Evolutionary conservation across 768 basidiomycete genomes (phyloP).

Genomic region (Thelephora ganbajun): DNA sequence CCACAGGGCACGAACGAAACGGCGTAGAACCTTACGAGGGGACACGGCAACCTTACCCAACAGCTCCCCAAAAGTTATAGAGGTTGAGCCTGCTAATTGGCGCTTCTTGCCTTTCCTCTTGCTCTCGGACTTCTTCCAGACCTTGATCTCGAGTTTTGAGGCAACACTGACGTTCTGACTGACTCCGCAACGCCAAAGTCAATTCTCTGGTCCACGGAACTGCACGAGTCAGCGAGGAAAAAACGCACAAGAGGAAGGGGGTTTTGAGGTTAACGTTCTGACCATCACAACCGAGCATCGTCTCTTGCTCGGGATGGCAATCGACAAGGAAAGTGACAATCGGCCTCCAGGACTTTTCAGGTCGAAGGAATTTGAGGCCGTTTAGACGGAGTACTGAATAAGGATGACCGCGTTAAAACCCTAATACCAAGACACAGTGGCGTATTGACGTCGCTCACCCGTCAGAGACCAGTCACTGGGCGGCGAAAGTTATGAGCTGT

Average conservation of each 20-base stretch:
- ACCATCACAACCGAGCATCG: slow-evolving; percentile 49
- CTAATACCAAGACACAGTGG: too few species aligned
- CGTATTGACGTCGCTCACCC: too few species aligned
- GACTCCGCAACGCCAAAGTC: not conserved
- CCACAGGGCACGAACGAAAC: not conserved
- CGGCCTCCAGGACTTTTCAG: slow-evolving; percentile 55
- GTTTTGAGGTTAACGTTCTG: slow-evolving; percentile 56
- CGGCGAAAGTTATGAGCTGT: too few species aligned
- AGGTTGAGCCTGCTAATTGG: slow-evolving; percentile 36
- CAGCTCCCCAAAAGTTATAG: slow-evolving; percentile 39
- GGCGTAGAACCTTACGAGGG: not conserved
- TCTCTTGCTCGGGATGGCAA: slow-evolving; percentile 37
- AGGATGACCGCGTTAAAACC: too few species aligned
- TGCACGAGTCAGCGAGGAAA: not conserved
- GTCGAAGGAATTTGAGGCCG: slow-evolving; percentile 36
- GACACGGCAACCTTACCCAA: slow-evolving; percentile 28
- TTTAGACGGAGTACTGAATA: too few species aligned
- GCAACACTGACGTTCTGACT: slow-evolving; percentile 26
- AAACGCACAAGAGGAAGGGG: slow-evolving; percentile 36
- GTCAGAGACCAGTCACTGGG: too few species aligned
- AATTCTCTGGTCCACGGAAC: not conserved
- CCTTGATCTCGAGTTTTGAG: slow-evolving; percentile 35
- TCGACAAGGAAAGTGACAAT: slow-evolving; percentile 45
- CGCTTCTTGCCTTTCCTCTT: slow-evolving; percentile 51
- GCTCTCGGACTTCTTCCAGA: slow-evolving; percentile 44